These are phyloP conservation scores for Fusarium sp. DNA, from an alignment of 2,329 filamentous ascomycete species.

Conservation along the genomic window DNA sequence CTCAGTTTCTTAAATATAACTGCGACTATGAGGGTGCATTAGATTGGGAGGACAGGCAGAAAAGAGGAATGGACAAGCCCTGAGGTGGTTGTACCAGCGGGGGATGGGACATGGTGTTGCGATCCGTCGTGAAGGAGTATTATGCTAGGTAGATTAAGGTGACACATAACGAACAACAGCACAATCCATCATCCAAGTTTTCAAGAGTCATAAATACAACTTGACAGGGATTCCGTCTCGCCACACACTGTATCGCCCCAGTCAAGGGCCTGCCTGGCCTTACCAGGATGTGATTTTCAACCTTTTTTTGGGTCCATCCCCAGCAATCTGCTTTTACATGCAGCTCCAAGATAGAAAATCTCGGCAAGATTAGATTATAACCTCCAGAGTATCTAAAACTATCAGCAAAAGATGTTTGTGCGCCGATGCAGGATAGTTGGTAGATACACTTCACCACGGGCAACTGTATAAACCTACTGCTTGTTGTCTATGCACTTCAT, in stretches of 20 bases:
- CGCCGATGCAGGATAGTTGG: neutral
- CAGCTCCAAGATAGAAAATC: neutral
- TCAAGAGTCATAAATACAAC: neutral
- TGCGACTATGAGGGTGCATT: conserved; percentile 35
- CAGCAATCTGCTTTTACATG: no score
- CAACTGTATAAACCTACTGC: neutral
- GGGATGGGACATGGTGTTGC: neutral
- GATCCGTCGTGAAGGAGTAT: neutral
- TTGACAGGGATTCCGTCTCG: neutral
- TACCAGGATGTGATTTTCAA: neutral
- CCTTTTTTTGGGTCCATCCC: neutral
- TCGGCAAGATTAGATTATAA: neutral
- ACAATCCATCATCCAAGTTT: neutral
- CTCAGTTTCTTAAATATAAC: conserved; percentile 38
- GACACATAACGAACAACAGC: no score
- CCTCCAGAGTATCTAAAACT: no score
- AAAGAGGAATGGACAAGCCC: neutral
- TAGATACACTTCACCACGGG: neutral
- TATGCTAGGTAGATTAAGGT: no score
- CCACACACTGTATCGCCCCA: neutral
- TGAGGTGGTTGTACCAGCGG: neutral
- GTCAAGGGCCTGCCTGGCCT: neutral
- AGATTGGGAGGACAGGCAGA: conserved; percentile 36
- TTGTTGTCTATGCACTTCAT: neutral
- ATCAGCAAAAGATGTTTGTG: no score